These are phyloP conservation scores for Saitozyma podzolica DNA, from an alignment of 768 basidiomycete genomes.

Conservation along the genomic window DNA sequence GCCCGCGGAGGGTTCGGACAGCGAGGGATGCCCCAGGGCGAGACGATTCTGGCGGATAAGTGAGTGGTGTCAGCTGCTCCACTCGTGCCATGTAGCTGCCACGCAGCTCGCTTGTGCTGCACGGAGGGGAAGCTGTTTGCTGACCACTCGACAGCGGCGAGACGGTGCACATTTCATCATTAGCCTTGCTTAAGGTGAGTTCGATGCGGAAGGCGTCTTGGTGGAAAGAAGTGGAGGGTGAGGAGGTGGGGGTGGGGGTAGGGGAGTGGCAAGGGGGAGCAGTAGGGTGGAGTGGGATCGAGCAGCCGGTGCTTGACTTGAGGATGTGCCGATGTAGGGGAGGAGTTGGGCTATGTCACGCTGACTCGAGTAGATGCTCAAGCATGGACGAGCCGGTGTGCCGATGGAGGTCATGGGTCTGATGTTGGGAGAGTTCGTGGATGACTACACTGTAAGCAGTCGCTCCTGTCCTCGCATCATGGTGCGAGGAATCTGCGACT, in stretches of 20 bases:
- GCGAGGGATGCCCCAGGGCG: slow-evolving; percentile 22
- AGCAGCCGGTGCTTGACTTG: no score
- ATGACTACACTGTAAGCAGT: slow-evolving; percentile 70
- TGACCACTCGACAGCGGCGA: slow-evolving; percentile 49
- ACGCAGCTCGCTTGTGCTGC: no score
- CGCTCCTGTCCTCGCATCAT: background rate
- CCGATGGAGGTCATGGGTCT: slow-evolving; percentile 95
- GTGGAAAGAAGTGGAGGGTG: no score
- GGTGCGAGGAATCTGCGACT: background rate
- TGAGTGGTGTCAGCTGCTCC: no score
- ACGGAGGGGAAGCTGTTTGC: no score
- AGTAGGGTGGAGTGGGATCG: no score
- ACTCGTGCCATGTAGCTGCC: no score
- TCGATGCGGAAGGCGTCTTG: background rate
- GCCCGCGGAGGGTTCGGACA: slow-evolving; percentile 16
- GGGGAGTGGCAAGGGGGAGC: background rate
- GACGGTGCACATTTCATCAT: slow-evolving; percentile 87
- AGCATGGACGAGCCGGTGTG: slow-evolving; percentile 96
- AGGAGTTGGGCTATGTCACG: background rate
- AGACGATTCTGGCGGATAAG: slow-evolving; percentile 48
- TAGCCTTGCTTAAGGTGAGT: slow-evolving; percentile 90
- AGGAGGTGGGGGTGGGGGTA: no score
- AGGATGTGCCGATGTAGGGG: background rate
- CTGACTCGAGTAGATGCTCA: slow-evolving; percentile 74
- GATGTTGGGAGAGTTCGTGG: slow-evolving; percentile 98